These are phyloP conservation scores for Coccomyxa sp. DNA, from an alignment of 139 green algal species.

Conservation along the genomic window DNA sequence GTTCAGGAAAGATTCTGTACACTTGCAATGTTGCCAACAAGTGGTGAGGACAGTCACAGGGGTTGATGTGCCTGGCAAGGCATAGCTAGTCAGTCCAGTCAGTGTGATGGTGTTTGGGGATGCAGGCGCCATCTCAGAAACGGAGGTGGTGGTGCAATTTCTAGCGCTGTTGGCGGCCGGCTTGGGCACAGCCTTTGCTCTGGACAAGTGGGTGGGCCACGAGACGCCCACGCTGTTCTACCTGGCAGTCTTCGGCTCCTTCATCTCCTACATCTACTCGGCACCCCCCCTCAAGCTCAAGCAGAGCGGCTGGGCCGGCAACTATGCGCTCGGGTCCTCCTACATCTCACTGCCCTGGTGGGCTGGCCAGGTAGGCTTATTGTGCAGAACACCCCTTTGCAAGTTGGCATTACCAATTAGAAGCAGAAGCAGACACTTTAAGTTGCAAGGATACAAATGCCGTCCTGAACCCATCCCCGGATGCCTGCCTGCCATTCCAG, in stretches of 20 bases:
- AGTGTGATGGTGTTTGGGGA: too few species aligned
- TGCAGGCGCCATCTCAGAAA: constrained; percentile 76
- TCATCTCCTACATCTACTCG: constrained; percentile 99
- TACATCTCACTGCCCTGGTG: constrained; percentile 98
- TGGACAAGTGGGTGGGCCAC: constrained; percentile 77
- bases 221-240: constrained; percentile 65
- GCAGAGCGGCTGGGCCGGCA: constrained; percentile 89
- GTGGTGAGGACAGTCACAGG: too few species aligned
- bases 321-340: constrained; percentile 91
- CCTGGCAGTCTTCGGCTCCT: constrained; percentile 85
- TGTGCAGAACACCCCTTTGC: not conserved
- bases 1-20: too few species aligned
- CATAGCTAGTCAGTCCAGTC: too few species aligned
- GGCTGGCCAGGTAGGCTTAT: constrained; percentile 68
- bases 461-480: too few species aligned
- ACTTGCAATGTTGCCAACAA: too few species aligned
- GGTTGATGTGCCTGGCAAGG: too few species aligned
- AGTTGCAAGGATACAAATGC: too few species aligned
- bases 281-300: constrained; percentile 98
- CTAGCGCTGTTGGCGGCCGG: constrained; percentile 79
- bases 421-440: too few species aligned
- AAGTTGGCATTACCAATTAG: not conserved
- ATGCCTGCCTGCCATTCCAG: not conserved
- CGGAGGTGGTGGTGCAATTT: constrained; percentile 87
- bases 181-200: constrained; percentile 67